Evolutionary conservation across 2,329 filamentous ascomycete species (phyloP).

Genomic region (Nemania serpens): DNA sequence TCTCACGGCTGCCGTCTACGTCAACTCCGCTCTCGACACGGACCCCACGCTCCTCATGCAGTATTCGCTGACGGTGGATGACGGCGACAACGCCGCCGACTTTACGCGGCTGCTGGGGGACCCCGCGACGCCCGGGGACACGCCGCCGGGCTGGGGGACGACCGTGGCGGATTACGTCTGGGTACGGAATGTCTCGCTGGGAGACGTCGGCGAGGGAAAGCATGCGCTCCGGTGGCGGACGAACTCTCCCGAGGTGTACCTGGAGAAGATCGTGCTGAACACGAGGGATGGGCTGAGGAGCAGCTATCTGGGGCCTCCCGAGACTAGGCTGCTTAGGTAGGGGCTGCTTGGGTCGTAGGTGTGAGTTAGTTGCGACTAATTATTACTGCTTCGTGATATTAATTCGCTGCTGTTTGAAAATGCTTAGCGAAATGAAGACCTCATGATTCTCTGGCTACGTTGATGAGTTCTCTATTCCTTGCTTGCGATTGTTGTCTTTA

Average conservation of each 20-base stretch:
- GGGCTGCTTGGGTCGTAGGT: neutral
- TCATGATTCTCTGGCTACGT: too few species aligned
- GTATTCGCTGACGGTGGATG: conserved; percentile 55
- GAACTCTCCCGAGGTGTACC: conserved; percentile 42
- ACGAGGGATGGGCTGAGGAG: conserved; percentile 39
- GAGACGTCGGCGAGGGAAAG: conserved; percentile 31
- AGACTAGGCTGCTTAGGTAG: conserved; percentile 30
- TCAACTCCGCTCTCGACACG: conserved; percentile 53
- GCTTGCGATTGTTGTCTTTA: too few species aligned
- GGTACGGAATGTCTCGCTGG: conserved; percentile 46
- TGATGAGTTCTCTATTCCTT: too few species aligned
- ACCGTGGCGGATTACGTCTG: conserved; percentile 57
- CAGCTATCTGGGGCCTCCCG: conserved; percentile 45
- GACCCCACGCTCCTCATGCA: conserved; percentile 54
- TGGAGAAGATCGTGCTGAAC: conserved; percentile 46
- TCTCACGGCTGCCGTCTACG: conserved; percentile 42
- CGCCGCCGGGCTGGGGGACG: conserved; percentile 53
- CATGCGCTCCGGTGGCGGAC: conserved; percentile 41
- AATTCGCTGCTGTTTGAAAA: too few species aligned
- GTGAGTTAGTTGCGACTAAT: too few species aligned
- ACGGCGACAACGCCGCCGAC: conserved; percentile 46
- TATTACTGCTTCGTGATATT: too few species aligned
- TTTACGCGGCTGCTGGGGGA: conserved; percentile 44
- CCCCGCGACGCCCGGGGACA: conserved; percentile 48
- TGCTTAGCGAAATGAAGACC: too few species aligned